These are phyloP conservation scores for Euphorbia lathyris DNA, from an alignment of 345 rosid species.

Conservation along the genomic window DNA sequence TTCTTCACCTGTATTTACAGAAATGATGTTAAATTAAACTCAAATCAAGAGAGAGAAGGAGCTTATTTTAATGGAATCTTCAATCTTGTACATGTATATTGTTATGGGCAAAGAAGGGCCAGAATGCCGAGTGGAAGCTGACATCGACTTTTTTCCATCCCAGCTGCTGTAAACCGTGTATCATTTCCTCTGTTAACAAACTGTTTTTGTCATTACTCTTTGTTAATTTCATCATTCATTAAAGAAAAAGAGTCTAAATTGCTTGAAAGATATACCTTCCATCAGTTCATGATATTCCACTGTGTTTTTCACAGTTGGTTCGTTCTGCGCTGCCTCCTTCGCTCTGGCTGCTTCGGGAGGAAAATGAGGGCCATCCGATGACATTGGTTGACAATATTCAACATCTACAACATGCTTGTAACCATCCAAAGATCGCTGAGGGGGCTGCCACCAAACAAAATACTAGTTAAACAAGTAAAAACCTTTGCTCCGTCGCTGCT, in stretches of 20 bases:
- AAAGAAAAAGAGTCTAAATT: not conserved
- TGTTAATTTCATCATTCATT: not conserved
- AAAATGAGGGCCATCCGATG: slow-evolving; percentile 80
- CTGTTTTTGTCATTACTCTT: not conserved
- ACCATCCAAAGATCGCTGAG: slow-evolving; percentile 81
- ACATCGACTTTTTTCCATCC: slow-evolving; percentile 98
- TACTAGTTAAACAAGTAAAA: too few relatives aligned
- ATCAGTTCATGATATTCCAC: slow-evolving; percentile 74
- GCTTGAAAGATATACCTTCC: slow-evolving; percentile 55
- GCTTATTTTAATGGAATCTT: not conserved
- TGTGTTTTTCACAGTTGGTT: slow-evolving; percentile 57
- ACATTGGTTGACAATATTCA: slow-evolving; percentile 78
- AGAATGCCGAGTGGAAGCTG: slow-evolving; percentile 85
- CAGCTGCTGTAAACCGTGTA: slow-evolving; percentile 69
- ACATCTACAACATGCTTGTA: slow-evolving; percentile 94
- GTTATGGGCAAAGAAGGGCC: slow-evolving; percentile 97
- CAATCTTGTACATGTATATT: slow-evolving; percentile 65
- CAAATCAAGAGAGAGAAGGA: not conserved
- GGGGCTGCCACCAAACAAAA: slow-evolving; percentile 55
- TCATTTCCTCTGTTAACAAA: slow-evolving; percentile 82
- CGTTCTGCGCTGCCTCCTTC: slow-evolving; percentile 81
- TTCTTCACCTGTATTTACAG: slow-evolving; percentile 63
- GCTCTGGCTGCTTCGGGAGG: slow-evolving; percentile 89
- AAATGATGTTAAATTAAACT: not conserved
- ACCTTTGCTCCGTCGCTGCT: too few relatives aligned